Base-by-base conservation (phyloP, 208 protist genomes). In the Acanthamoeba triangularis region DNA sequence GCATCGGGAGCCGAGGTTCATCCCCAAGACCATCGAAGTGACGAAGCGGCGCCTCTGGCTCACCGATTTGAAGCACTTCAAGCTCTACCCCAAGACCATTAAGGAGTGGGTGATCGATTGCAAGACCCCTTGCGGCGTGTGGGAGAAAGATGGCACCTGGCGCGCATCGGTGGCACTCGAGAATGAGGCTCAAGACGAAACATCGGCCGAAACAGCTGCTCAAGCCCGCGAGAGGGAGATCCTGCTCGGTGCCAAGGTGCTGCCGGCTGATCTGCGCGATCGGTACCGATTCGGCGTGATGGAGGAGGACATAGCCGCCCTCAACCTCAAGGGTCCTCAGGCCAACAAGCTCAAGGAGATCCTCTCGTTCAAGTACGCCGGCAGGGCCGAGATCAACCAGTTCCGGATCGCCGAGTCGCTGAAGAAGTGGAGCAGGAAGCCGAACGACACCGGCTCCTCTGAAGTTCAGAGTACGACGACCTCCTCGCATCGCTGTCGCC, bases 401-500 rank as follows among this genome's bases (percentile, higher is more conserved):
- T 94, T 82, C 69, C 35, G 90, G 3, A 82, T 94, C 28, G 49
- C 25, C 44, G 30, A 63, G 33, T 33, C 61, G 16, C 44, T 94
- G 20, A 41, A 74, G 69, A 94, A 52, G 33, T 94, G 59, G 59
- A 14, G 67, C 25, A 8, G 90, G 20, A 80, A 44, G 41, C 23
- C 44, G 8, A 82, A 82, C 90, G 90, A 94, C 47, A 94, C 90
- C 28, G 90, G 90, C 59, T 94, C 90, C 37, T 94, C 90, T 18
- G 90, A 94, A 94, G 90, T 94, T 5, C 90, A 94, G 78, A 63
- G 90, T 94, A 82, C 37, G 65, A 0, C 25, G 54, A 56, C 14
- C 52, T 18, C 52, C 52, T 65, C 59, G 7, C 59, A 28, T 30
- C n/a, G n/a, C n/a, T n/a, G n/a, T n/a, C n/a, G n/a, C n/a, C n/a